Percentiles rank a stretch among this genome's conserved stretches.
These are phyloP conservation scores for Dionaea muscipula DNA, from an alignment of 179 eudicot species.

Conservation along the genomic window DNA sequence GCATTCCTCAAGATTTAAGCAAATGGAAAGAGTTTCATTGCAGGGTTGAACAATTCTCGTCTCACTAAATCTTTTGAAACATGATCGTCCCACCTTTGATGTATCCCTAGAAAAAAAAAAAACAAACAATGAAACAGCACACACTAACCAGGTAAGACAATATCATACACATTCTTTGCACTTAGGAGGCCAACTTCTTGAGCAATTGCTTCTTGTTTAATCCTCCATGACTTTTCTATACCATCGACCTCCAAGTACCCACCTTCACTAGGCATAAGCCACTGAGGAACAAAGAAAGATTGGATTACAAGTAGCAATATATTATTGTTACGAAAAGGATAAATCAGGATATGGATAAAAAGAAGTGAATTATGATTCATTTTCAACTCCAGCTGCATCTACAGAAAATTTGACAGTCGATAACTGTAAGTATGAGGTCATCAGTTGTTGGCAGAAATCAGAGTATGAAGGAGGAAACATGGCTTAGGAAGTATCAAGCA, in stretches of 20 bases:
- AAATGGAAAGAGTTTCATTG: not conserved
- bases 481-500: too few species aligned
- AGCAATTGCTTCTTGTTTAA: conserved; percentile 51
- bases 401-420: too few species aligned
- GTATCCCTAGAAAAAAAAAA: not conserved
- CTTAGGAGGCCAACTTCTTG: conserved; percentile 66
- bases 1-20: not conserved
- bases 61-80: not conserved
- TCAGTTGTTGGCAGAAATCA: too few species aligned
- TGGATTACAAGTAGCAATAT: conserved; percentile 6
- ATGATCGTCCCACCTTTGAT: not conserved
- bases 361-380: not conserved
- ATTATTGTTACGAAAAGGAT: not conserved
- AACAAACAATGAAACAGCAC: not conserved
- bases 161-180: conserved; percentile 56
- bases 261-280: conserved; percentile 75
- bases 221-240: conserved; percentile 77
- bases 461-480: too few species aligned
- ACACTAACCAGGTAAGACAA: conserved; percentile 71
- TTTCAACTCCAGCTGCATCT: too few species aligned
- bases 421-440: too few species aligned
- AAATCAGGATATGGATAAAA: not conserved
- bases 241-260: conserved; percentile 79
- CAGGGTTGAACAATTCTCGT: not conserved
- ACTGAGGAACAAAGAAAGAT: too few species aligned